Conservation (phyloP, 202 grass and related monocot genomes). For the Digitaria exilis region DNA sequence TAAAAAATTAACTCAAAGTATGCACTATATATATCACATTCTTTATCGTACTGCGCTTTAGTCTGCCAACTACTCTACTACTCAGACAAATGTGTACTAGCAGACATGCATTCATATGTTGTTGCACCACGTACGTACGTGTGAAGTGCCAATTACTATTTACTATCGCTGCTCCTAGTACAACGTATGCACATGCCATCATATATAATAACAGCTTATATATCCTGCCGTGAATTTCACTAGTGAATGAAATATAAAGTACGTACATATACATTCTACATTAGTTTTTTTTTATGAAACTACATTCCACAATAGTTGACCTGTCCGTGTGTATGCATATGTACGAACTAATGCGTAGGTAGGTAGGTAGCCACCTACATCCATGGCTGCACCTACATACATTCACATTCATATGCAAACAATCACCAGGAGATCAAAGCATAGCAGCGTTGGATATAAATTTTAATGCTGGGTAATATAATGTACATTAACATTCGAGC, state of each 20-base stretch:
- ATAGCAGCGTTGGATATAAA: too few species aligned
- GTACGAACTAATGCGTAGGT: too few species aligned
- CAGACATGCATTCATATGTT: neutral
- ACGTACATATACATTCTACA: neutral
- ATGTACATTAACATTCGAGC: too few species aligned
- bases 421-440: too few species aligned
- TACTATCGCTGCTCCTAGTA: neutral
- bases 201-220: neutral
- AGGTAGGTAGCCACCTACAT: too few species aligned
- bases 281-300: too few species aligned
- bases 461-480: too few species aligned
- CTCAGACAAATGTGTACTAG: slow-evolving; percentile 9
- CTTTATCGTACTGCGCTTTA: neutral
- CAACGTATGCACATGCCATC: neutral
- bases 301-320: neutral
- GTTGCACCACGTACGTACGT: neutral
- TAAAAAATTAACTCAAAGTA: neutral
- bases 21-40: neutral
- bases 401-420: too few species aligned
- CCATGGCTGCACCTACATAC: too few species aligned
- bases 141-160: neutral
- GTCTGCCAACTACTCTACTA: neutral
- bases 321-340: too few species aligned
- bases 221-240: neutral
- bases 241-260: too few species aligned